A percentile compares a stretch with the other conserved stretches of the same genome.
Conservation (phyloP, 2,329 filamentous ascomycete genomes). For the Scortechinia acanthostroma region DNA sequence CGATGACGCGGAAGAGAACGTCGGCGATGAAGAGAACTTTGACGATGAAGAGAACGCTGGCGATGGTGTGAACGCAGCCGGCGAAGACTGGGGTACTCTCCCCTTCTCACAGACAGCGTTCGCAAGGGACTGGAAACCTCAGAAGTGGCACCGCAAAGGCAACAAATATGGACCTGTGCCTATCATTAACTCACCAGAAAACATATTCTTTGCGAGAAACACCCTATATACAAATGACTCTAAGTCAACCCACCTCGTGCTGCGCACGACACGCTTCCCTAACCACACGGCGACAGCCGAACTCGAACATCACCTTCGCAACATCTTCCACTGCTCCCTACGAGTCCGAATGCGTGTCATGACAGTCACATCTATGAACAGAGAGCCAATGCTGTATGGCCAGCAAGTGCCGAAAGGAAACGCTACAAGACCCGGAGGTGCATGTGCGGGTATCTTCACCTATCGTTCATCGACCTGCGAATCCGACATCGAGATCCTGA, state of each 20-base stretch:
- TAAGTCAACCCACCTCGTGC: background rate
- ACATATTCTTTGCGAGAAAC: background rate
- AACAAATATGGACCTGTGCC: background rate
- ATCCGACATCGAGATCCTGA: slow-evolving; percentile 1
- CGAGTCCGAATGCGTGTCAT: background rate
- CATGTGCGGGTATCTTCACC: slow-evolving; percentile 1
- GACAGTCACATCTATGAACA: no score
- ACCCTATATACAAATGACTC: background rate
- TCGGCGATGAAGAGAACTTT: background rate
- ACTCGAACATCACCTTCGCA: background rate
- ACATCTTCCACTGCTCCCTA: background rate
- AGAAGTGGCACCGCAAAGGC: background rate
- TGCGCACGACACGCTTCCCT: background rate
- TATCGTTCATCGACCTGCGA: background rate
- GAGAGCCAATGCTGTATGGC: no score
- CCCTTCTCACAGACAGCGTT: background rate
- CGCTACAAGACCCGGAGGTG: background rate
- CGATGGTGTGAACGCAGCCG: background rate
- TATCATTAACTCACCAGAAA: background rate
- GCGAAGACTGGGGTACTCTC: no score
- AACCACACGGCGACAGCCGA: background rate
- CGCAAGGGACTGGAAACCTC: background rate
- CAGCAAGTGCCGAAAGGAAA: background rate
- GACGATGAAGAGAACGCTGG: background rate
- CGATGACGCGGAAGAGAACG: background rate